A percentile compares a stretch with the other conserved stretches of the same genome.
These are phyloP conservation scores for Gonium pectorale DNA, from an alignment of 139 green algal species.

Conservation along the genomic window DNA sequence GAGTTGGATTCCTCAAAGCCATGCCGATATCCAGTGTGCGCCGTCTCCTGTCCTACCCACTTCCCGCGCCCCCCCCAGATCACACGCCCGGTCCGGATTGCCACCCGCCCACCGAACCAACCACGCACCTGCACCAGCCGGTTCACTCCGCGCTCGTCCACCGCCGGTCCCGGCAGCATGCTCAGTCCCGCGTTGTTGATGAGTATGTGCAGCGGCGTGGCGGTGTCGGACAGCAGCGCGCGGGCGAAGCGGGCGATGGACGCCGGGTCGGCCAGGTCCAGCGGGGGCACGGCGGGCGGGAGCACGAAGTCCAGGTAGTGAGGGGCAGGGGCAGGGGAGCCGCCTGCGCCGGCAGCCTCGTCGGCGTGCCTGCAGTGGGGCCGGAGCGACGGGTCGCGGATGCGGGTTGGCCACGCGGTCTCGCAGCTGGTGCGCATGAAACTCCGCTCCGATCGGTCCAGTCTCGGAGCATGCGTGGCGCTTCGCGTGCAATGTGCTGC, in stretches of 20 bases:
- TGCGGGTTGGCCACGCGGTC: too few species aligned
- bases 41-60: too few species aligned
- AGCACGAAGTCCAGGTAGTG: conserved; percentile 22
- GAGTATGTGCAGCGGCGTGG: conserved; percentile 58
- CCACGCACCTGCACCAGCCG: conserved; percentile 32
- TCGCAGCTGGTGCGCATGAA: too few species aligned
- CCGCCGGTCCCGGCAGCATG: neutral
- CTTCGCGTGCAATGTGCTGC: too few species aligned
- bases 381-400: too few species aligned
- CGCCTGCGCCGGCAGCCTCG: neutral
- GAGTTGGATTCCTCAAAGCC: too few species aligned
- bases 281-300: neutral
- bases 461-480: too few species aligned
- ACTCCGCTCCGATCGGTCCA: too few species aligned
- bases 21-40: too few species aligned
- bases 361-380: neutral
- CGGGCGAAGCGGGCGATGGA: conserved; percentile 17
- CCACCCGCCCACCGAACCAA: neutral
- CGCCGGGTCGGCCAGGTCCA: conserved; percentile 22
- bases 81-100: neutral
- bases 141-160: conserved; percentile 26
- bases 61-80: neutral
- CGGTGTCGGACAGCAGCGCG: conserved; percentile 16
- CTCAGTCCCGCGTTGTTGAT: conserved; percentile 64
- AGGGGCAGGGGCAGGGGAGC: neutral